Conservation (phyloP, 2,329 filamentous ascomycete genomes). For the Verruconis gallopava region DNA sequence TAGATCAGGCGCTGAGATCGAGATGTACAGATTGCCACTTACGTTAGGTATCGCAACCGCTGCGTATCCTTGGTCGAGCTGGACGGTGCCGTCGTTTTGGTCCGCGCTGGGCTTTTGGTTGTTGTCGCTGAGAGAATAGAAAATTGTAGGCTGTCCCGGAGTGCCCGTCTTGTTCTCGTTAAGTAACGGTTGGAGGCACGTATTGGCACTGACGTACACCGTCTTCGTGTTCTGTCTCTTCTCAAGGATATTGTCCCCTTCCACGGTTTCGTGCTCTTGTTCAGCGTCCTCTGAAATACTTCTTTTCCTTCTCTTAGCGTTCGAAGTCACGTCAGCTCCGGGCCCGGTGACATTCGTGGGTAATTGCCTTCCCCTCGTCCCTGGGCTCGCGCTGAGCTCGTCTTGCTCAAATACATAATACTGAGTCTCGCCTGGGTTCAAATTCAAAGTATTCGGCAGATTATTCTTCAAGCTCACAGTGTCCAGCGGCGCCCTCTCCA, state of each 20-base stretch:
- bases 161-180: slow-evolving; percentile 35
- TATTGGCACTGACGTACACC: slow-evolving; percentile 76
- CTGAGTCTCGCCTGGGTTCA: slow-evolving; percentile 48
- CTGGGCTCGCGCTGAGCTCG: neutral
- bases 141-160: slow-evolving; percentile 59
- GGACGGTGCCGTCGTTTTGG: slow-evolving; percentile 35
- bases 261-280: too few species aligned
- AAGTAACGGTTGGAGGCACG: slow-evolving; percentile 61
- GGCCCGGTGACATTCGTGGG: neutral
- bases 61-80: slow-evolving; percentile 57
- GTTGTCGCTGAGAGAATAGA: slow-evolving; percentile 52
- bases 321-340: neutral
- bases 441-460: slow-evolving; percentile 43
- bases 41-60: slow-evolving; percentile 51
- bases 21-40: slow-evolving; percentile 59
- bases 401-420: slow-evolving; percentile 51
- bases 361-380: neutral
- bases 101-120: slow-evolving; percentile 56
- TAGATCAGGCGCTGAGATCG: slow-evolving; percentile 57
- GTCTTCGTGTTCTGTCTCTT: slow-evolving; percentile 24
- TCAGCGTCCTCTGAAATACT: too few species aligned
- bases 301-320: neutral
- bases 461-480: slow-evolving; percentile 51
- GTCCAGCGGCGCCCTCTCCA: slow-evolving; percentile 44
- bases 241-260: slow-evolving; percentile 1